These are phyloP conservation scores for Paraleonurus japonicus DNA, from an alignment of 257 asterid species.

Conservation along the genomic window DNA sequence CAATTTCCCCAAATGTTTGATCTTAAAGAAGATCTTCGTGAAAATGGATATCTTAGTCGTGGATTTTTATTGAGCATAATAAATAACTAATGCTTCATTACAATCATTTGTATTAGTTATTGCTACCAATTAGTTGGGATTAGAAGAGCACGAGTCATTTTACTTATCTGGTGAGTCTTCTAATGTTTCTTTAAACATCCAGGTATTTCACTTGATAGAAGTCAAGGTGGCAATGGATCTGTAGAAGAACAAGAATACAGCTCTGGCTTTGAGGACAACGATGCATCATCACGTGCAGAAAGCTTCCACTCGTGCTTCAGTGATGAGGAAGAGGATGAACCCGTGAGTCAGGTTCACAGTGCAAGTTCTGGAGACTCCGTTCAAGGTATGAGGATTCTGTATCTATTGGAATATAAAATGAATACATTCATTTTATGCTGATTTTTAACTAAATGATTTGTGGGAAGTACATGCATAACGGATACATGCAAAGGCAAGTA, in stretches of 20 bases:
- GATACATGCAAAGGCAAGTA: neutral
- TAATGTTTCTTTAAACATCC: neutral
- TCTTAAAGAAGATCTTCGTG: neutral
- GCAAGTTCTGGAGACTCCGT: slow-evolving; percentile 23
- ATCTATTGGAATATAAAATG: neutral
- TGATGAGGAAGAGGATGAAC: slow-evolving; percentile 31
- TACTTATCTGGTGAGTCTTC: neutral
- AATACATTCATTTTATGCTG: neutral
- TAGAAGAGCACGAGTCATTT: neutral
- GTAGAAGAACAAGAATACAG: slow-evolving; percentile 27
- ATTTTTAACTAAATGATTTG: neutral
- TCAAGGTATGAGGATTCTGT: slow-evolving; percentile 28
- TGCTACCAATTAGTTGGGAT: neutral
- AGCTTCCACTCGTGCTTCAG: slow-evolving; percentile 39
- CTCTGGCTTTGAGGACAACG: slow-evolving; percentile 34
- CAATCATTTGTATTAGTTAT: neutral
- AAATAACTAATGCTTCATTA: neutral
- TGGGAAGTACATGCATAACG: neutral
- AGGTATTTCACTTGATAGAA: slow-evolving; percentile 24
- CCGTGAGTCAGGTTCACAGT: slow-evolving; percentile 13
- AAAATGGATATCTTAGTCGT: neutral
- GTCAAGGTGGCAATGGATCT: neutral
- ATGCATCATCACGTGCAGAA: slow-evolving; percentile 24
- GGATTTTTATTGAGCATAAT: neutral
- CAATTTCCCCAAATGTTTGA: neutral